Percentiles rank a stretch among this genome's conserved stretches.
These are phyloP conservation scores for Lentinula raphanica DNA, from an alignment of 768 basidiomycete species.

Conservation along the genomic window DNA sequence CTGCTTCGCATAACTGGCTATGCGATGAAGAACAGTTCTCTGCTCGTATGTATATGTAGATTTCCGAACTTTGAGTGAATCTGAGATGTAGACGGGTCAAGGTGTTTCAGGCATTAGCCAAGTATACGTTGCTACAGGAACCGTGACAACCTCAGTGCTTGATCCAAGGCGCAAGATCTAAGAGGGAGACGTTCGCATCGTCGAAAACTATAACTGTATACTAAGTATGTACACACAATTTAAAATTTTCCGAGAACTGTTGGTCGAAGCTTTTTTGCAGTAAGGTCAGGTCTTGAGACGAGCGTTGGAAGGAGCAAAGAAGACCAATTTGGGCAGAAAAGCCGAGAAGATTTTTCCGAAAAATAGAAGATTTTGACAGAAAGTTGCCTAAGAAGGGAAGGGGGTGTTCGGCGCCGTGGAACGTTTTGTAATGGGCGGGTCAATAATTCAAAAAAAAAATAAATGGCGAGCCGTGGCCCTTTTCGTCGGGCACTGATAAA, in stretches of 20 bases:
- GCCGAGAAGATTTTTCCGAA: neutral
- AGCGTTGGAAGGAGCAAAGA: neutral
- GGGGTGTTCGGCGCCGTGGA: constrained; percentile 56
- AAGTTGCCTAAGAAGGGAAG: constrained; percentile 26
- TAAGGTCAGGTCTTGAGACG: neutral
- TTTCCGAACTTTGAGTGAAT: constrained; percentile 1
- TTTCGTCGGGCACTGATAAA: constrained; percentile 44
- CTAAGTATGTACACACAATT: neutral
- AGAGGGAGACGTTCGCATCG: neutral
- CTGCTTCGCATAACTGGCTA: too few species aligned
- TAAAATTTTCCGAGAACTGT: neutral
- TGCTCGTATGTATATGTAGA: neutral
- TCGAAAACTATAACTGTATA: neutral
- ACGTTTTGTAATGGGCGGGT: constrained; percentile 34
- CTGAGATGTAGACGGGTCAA: constrained; percentile 1
- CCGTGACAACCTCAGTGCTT: constrained; percentile 3
- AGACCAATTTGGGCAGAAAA: neutral
- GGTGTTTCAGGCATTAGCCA: constrained; percentile 6
- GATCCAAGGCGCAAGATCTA: constrained; percentile 4
- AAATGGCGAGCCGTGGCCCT: constrained; percentile 42
- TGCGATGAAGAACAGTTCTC: too few species aligned
- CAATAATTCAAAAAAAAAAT: constrained; percentile 30
- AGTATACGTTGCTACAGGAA: constrained; percentile 16
- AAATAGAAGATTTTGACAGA: constrained; percentile 6
- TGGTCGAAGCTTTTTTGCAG: neutral